These are phyloP conservation scores for Calocera viscosa DNA, from an alignment of 768 basidiomycete species.

Conservation along the genomic window DNA sequence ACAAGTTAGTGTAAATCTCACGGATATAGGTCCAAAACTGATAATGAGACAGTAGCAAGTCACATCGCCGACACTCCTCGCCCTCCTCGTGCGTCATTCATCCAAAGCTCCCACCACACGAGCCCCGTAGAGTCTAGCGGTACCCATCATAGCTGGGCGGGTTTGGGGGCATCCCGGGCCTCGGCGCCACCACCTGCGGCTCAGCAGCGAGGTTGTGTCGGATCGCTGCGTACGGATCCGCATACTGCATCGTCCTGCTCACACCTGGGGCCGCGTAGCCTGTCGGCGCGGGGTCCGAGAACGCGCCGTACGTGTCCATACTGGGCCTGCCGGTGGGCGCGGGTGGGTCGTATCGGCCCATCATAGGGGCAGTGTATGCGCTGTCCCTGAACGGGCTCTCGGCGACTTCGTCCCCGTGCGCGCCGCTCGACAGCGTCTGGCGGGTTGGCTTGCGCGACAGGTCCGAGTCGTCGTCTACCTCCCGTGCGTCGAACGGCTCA, in stretches of 20 bases:
- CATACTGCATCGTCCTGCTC: conserved; percentile 88
- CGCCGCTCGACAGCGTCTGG: background rate
- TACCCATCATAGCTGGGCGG: background rate
- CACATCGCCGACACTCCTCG: background rate
- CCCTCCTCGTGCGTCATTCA: background rate
- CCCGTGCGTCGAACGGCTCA: conserved; percentile 1
- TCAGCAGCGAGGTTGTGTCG: background rate
- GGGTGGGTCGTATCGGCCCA: conserved; percentile 13
- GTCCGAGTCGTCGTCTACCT: background rate
- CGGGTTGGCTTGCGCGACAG: background rate
- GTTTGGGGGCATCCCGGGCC: background rate
- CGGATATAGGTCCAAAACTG: too few relatives aligned
- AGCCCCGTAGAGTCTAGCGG: background rate
- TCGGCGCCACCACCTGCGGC: background rate
- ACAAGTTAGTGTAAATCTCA: too few relatives aligned
- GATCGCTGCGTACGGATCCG: conserved; percentile 67
- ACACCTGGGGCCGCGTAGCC: conserved; percentile 51
- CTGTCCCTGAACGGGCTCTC: conserved; percentile 27
- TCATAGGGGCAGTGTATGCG: conserved; percentile 22
- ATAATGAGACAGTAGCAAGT: too few relatives aligned
- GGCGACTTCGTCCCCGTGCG: background rate
- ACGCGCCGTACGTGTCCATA: conserved; percentile 82
- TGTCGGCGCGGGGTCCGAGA: conserved; percentile 72
- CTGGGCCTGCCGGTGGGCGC: conserved; percentile 38
- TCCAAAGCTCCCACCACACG: background rate